Base-by-base conservation (phyloP, 148 eudicot species). In the Amaranthus palmeri region DNA sequence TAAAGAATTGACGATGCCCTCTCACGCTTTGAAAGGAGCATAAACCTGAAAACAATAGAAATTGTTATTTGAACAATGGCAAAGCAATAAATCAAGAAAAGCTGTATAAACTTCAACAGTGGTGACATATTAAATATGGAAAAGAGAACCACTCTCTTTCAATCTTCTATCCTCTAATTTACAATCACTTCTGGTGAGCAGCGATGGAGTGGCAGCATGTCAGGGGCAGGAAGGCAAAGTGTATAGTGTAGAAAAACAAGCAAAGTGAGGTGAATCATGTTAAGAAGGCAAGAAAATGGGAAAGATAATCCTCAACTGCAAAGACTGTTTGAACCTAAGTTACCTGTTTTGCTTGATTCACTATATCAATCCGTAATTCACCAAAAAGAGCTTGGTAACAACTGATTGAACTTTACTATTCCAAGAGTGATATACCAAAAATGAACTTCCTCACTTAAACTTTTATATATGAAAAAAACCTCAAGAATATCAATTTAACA, bases 1-100 rank as follows among this genome's bases (percentile, higher is more conserved):
- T 76, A 83, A 47, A 83, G 85, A 49, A 83, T 59, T 14, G 81
- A 73, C 15, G 83, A 55, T 59, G 76, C 73, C 49, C 53, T 66
- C 41, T 70, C 56, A 45, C 43, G 76, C 75, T 60, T 77, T 2
- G 81, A 76, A 41, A 83, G 54, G 61, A 76, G 69, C 81, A 83
- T 83, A 70, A 79, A 83, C 72, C 85, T 83, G 78, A 55, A 15
- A 72, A 74, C 11, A 57, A 55, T 12, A 45, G 43, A 51, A 62
- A 58, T 9, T 9, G 58, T 43, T 43, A 25, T 41, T 50, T 48
- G 25, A 7, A 17, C 25, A 6, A 53, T 50, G 25, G 18, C 54
- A 42, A 46, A 54, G 36, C 56, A 61, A 18, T 25, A 42, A 61
- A 51, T 43, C 36, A 69, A 50, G 58, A 46, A 13, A 58, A 40